phyloP scores from a whole-genome alignment of 2,329 filamentous ascomycete species.

The Cordyceps fumosorosea region DNA sequence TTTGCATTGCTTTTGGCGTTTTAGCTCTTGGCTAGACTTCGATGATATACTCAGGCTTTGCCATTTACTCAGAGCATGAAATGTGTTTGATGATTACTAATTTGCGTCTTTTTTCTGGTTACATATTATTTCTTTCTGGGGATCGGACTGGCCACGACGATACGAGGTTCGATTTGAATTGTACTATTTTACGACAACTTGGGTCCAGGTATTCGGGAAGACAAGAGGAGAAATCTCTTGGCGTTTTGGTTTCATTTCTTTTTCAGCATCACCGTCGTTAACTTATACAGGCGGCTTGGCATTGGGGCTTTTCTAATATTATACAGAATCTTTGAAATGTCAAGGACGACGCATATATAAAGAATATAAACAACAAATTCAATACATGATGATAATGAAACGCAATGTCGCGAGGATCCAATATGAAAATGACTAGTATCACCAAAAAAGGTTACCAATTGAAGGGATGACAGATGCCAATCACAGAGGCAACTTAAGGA shows the following conservation, averaged over 20 bases:
- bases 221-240: not conserved
- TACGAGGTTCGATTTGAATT: not conserved
- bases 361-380: not conserved
- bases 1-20: conserved; percentile 36
- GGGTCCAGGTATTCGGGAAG: not conserved
- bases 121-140: not conserved
- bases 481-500: too few relatives aligned
- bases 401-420: too few relatives aligned
- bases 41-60: not conserved
- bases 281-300: not conserved
- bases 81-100: not conserved
- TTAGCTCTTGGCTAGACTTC: conserved; percentile 26
- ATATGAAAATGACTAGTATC: too few relatives aligned
- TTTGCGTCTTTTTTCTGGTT: not conserved
- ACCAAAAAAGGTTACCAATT: too few relatives aligned
- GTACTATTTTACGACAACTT: conserved; percentile 7
- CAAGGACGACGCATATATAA: not conserved
- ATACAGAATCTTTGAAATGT: not conserved
- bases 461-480: too few relatives aligned
- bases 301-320: not conserved
- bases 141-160: not conserved
- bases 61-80: conserved; percentile 3
- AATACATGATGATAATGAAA: not conserved
- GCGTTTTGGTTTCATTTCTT: not conserved
- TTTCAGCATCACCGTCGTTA: not conserved